These are phyloP conservation scores for Drechslerella coelobrocha DNA, from an alignment of 2,329 filamentous ascomycete species.

Conservation along the genomic window DNA sequence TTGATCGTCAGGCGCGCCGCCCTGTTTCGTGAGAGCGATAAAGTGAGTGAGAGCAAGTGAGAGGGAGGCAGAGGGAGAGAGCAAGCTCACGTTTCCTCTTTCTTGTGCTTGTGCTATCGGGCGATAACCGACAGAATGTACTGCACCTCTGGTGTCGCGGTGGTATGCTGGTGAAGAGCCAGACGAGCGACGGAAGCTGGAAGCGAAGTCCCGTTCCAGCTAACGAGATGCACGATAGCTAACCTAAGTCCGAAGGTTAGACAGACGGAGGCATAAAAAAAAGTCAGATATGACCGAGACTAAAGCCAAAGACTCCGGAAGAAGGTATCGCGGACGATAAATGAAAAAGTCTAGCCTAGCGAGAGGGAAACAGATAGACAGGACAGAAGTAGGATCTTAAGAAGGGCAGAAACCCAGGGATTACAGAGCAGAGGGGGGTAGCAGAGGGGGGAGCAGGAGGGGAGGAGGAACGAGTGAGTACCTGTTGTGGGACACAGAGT, in stretches of 20 bases:
- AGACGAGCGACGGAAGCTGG: slow-evolving; percentile 5
- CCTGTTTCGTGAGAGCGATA: slow-evolving; percentile 27
- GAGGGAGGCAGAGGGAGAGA: neutral
- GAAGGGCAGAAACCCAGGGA: neutral
- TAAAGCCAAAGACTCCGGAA: neutral
- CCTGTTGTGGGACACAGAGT: slow-evolving; percentile 4
- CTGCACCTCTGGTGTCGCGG: neutral
- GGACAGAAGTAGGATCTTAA: neutral
- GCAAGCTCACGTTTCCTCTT: neutral
- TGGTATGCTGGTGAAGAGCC: neutral
- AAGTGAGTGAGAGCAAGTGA: neutral
- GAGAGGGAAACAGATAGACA: neutral
- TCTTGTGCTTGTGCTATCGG: neutral
- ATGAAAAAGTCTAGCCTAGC: slow-evolving; percentile 4
- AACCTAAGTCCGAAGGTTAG: neutral
- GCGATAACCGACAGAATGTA: neutral
- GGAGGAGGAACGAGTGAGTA: slow-evolving; percentile 31
- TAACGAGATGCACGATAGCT: neutral
- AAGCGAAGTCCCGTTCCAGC: neutral
- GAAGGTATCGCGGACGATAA: neutral
- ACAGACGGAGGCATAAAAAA: neutral
- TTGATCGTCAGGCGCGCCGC: slow-evolving; percentile 41
- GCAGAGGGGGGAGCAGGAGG: slow-evolving; percentile 9
- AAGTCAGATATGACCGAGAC: too few relatives aligned
- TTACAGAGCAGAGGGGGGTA: neutral